phyloP scores from a whole-genome alignment of 1,139 yeast species.

The Petasospora rhodanensis region DNA sequence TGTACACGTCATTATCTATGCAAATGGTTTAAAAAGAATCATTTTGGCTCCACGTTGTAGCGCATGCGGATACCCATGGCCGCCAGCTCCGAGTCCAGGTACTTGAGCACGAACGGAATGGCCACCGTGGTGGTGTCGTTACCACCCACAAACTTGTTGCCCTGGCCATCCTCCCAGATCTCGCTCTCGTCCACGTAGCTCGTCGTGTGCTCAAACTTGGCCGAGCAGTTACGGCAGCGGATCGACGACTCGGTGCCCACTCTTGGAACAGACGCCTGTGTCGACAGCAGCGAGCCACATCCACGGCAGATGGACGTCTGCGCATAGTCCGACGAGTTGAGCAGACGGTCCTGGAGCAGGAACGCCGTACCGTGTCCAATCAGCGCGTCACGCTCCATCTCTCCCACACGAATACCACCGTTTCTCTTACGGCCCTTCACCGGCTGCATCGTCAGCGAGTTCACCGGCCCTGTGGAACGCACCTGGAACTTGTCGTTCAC shows the following conservation, averaged over 20 bases:
- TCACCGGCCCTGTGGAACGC: slow-evolving; percentile 97
- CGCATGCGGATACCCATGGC: slow-evolving; percentile 98
- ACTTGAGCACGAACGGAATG: slow-evolving; percentile 93
- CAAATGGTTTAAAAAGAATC: no score
- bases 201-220: slow-evolving; percentile 47
- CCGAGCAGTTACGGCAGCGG: slow-evolving; percentile 91
- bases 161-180: slow-evolving; percentile 97
- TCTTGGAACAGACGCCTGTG: slow-evolving; percentile 88
- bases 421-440: slow-evolving; percentile 98
- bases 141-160: slow-evolving; percentile 89
- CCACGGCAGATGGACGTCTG: slow-evolving; percentile 85
- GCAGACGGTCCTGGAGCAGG: slow-evolving; percentile 88
- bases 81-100: slow-evolving; percentile 89
- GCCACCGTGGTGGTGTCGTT: slow-evolving; percentile 89
- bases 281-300: slow-evolving; percentile 88
- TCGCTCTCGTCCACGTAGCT: slow-evolving; percentile 63
- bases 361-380: slow-evolving; percentile 99
- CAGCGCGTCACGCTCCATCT: slow-evolving; percentile 98
- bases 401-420: slow-evolving; percentile 99
- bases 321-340: slow-evolving; percentile 94
- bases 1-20: no score
- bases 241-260: slow-evolving; percentile 75
- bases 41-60: slow-evolving; percentile 70
- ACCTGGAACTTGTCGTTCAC: slow-evolving; percentile 99
- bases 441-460: slow-evolving; percentile 97